Percentiles rank a stretch among this genome's conserved stretches.
phyloP scores from a whole-genome alignment of 225 moss, liverwort and hornwort species.

The Bryum argenteum region DNA sequence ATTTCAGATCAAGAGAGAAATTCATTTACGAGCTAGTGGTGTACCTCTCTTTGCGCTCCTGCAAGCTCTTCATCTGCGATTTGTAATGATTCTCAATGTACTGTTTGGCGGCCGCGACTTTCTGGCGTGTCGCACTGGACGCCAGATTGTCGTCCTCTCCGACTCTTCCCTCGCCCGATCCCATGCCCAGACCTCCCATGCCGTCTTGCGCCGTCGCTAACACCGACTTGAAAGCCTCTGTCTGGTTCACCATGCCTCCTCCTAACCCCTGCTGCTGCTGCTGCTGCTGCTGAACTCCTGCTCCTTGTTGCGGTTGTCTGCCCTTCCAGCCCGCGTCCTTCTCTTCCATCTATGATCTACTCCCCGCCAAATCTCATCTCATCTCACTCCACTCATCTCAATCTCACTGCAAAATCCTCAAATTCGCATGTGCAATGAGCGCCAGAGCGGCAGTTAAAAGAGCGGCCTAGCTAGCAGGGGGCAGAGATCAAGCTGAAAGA shows the following conservation, averaged over 20 bases:
- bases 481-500: slow-evolving; percentile 29
- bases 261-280: slow-evolving; percentile 39
- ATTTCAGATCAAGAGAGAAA: background rate
- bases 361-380: slow-evolving; percentile 40
- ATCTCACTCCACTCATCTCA: slow-evolving; percentile 11
- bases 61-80: slow-evolving; percentile 60
- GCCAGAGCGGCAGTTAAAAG: slow-evolving; percentile 16
- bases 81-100: slow-evolving; percentile 68
- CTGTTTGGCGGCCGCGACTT: slow-evolving; percentile 62
- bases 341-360: slow-evolving; percentile 68
- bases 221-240: slow-evolving; percentile 69
- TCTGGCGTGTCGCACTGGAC: slow-evolving; percentile 49
- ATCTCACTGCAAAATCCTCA: slow-evolving; percentile 1
- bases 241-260: slow-evolving; percentile 37
- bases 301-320: slow-evolving; percentile 15
- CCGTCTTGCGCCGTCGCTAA: slow-evolving; percentile 85
- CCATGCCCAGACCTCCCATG: slow-evolving; percentile 85
- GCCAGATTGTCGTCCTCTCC: slow-evolving; percentile 42
- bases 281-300: slow-evolving; percentile 7
- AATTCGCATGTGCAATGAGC: slow-evolving; percentile 1
- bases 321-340: slow-evolving; percentile 55
- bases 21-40: slow-evolving; percentile 15
- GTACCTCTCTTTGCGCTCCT: slow-evolving; percentile 64
- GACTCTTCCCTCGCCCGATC: slow-evolving; percentile 53
- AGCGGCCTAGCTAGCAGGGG: background rate